Percentiles rank a stretch among this genome's conserved stretches.
Conservation (phyloP, 306 rosid genomes). For the Acacia crassicarpa region DNA sequence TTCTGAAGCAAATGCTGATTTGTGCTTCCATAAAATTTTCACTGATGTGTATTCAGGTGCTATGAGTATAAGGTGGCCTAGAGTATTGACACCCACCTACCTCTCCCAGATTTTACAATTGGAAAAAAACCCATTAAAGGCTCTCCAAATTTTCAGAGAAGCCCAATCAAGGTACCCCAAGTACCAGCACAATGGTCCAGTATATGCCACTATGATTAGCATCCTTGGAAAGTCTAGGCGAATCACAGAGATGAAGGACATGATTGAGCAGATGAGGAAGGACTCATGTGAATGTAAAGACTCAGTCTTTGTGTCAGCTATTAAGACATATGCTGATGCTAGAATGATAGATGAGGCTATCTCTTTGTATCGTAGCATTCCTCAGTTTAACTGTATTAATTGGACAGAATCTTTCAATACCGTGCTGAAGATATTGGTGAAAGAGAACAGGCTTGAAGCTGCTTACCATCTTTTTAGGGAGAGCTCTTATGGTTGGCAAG, state of each 20-base stretch:
- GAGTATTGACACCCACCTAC: constrained; percentile 48
- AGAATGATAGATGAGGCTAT: constrained; percentile 47
- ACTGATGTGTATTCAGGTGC: not conserved
- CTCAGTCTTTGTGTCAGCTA: constrained; percentile 49
- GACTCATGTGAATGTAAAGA: constrained; percentile 62
- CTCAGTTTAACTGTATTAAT: constrained; percentile 50
- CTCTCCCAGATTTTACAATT: constrained; percentile 50
- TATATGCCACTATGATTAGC: constrained; percentile 52
- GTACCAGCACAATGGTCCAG: constrained; percentile 54
- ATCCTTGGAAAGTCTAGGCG: constrained; percentile 47
- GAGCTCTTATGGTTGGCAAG: constrained; percentile 53
- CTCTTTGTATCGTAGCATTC: constrained; percentile 41
- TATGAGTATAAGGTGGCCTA: constrained; percentile 58
- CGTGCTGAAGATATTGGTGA: constrained; percentile 52
- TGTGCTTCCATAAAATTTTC: not conserved
- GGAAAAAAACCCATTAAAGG: constrained; percentile 52
- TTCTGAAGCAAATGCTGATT: not conserved
- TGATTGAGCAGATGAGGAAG: constrained; percentile 49
- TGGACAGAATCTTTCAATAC: constrained; percentile 55
- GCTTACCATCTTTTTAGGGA: constrained; percentile 46
- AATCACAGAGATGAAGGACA: constrained; percentile 43
- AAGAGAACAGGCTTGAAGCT: constrained; percentile 35
- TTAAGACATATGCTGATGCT: constrained; percentile 40
- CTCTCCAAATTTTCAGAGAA: constrained; percentile 47
- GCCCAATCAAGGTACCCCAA: constrained; percentile 47